phyloP scores from a whole-genome alignment of 2,329 filamentous ascomycete genomes.

The Pseudocercospora musae region DNA sequence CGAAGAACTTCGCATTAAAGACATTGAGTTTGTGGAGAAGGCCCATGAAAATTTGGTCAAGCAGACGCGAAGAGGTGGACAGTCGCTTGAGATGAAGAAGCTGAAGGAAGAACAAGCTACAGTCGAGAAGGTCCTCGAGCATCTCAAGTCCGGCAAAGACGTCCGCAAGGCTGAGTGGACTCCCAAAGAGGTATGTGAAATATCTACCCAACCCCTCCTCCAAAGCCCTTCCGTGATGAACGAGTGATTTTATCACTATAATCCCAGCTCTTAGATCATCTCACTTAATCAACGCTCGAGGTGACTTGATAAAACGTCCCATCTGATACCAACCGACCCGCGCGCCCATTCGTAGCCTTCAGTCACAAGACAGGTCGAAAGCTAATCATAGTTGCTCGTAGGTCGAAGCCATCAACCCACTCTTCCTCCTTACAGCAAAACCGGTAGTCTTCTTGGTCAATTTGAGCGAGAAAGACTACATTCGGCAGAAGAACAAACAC shows the following conservation, averaged over 20 bases:
- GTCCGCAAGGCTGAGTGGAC: constrained; percentile 85
- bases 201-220: constrained; percentile 22
- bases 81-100: constrained; percentile 97
- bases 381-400: constrained; percentile 40
- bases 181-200: constrained; percentile 83
- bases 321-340: constrained; percentile 31
- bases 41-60: constrained; percentile 87
- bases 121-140: constrained; percentile 82
- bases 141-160: constrained; percentile 85
- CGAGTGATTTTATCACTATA: constrained; percentile 94
- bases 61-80: constrained; percentile 89
- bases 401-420: constrained; percentile 96
- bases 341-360: background rate
- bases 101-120: constrained; percentile 89
- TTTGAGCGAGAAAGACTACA: constrained; percentile 92
- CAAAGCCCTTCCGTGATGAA: constrained; percentile 77
- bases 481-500: constrained; percentile 99
- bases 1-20: constrained; percentile 94
- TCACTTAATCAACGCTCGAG: constrained; percentile 70
- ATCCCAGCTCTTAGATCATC: constrained; percentile 99
- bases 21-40: constrained; percentile 98
- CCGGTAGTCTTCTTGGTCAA: constrained; percentile 97
- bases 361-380: background rate
- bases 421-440: constrained; percentile 93
- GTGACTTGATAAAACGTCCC: constrained; percentile 80